A percentile compares a stretch with the other conserved stretches of the same genome.
Conservation (phyloP, 345 rosid genomes). For the Boechera divaricarpa region DNA sequence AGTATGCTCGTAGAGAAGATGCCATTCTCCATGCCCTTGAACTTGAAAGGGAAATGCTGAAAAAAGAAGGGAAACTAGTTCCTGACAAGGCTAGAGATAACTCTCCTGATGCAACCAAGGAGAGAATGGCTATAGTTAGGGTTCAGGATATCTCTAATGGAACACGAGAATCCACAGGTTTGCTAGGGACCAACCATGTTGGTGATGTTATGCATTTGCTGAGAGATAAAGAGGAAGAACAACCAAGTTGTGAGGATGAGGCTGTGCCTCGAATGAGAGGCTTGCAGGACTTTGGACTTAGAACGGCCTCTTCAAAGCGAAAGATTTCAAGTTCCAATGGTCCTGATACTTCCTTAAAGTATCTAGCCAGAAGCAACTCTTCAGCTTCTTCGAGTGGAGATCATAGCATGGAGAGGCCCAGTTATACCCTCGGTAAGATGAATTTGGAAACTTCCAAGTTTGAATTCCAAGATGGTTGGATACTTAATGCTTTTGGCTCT, state of each 20-base stretch:
- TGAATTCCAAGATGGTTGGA: slow-evolving; percentile 35
- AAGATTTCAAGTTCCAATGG: slow-evolving; percentile 55
- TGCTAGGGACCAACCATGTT: slow-evolving; percentile 23
- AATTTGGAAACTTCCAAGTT: slow-evolving; percentile 22
- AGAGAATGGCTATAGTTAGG: slow-evolving; percentile 52
- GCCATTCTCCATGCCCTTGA: slow-evolving; percentile 99
- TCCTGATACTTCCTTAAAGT: slow-evolving; percentile 55
- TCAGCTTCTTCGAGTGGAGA: slow-evolving; percentile 55
- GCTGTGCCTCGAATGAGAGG: slow-evolving; percentile 83
- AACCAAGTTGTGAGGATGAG: slow-evolving; percentile 57
- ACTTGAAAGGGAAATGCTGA: slow-evolving; percentile 75
- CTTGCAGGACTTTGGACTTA: slow-evolving; percentile 81
- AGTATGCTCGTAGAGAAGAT: slow-evolving; percentile 99
- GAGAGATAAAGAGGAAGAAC: slow-evolving; percentile 51
- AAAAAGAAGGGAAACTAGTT: slow-evolving; percentile 58
- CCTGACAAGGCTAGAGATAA: slow-evolving; percentile 47
- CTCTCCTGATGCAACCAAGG: slow-evolving; percentile 51
- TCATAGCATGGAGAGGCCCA: slow-evolving; percentile 55
- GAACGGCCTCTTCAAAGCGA: slow-evolving; percentile 63
- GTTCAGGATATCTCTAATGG: slow-evolving; percentile 52
- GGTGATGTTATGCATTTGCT: slow-evolving; percentile 37
- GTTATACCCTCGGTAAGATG: slow-evolving; percentile 63
- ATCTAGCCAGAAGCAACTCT: slow-evolving; percentile 48
- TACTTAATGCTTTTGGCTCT: slow-evolving; percentile 24
- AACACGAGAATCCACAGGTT: slow-evolving; percentile 41